Evolutionary conservation across 2,329 filamentous ascomycete species (phyloP).

Genomic region (Basipetospora chlamydospora): DNA sequence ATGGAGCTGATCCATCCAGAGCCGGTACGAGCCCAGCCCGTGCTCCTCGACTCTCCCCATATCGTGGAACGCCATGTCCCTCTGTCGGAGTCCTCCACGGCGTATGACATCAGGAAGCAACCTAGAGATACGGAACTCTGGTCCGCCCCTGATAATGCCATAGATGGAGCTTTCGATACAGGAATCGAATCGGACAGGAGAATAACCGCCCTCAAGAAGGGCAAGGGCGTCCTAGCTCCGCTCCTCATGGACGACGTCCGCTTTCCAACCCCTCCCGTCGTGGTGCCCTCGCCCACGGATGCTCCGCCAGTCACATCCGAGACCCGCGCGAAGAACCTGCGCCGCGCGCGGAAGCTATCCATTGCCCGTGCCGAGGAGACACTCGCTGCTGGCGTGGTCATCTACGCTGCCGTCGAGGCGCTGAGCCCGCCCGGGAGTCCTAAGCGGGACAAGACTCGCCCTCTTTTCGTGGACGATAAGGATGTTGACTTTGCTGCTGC

Average conservation of each 20-base stretch:
- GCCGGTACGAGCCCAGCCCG: neutral
- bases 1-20: neutral
- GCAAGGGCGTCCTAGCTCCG: conserved; percentile 1
- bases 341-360: conserved; percentile 28
- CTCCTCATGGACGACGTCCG: conserved; percentile 7
- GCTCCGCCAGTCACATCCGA: conserved; percentile 21
- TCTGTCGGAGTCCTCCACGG: conserved; percentile 11
- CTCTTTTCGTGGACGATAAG: neutral
- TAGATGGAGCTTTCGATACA: neutral
- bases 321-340: conserved; percentile 27
- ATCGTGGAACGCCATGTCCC: conserved; percentile 7
- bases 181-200: neutral
- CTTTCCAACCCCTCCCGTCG: conserved; percentile 30
- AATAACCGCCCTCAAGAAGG: neutral
- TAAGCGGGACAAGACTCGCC: neutral
- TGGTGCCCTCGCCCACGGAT: conserved; percentile 28
- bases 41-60: conserved; percentile 1
- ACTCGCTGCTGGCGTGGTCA: conserved; percentile 37
- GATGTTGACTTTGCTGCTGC: too few species aligned
- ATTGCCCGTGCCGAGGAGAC: conserved; percentile 34
- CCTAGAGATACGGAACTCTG: neutral
- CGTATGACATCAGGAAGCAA: conserved; percentile 9
- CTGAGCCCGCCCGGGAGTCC: conserved; percentile 25
- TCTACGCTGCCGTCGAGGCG: conserved; percentile 35
- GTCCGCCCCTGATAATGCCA: neutral